Base-by-base conservation (phyloP, 2,329 filamentous ascomycete genomes). In the Talaromyces sp. region DNA sequence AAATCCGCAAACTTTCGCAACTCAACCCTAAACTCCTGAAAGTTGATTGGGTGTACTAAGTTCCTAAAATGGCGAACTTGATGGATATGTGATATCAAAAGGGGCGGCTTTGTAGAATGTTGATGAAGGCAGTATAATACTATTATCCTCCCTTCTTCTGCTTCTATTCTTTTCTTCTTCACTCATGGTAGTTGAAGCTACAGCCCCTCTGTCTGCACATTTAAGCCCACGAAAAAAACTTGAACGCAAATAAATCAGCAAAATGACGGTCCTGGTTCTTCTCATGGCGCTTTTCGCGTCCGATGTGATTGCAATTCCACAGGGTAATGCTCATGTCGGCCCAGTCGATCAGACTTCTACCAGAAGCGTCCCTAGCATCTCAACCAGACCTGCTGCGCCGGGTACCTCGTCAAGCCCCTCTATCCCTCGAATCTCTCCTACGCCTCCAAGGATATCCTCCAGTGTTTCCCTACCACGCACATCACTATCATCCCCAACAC, bases 261-360 rank as follows among this genome's bases (percentile, higher is more conserved):
- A 47, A 33, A 64, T 64, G 62, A 64, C n/a, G 33, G n/a, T 52
- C 35, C n/a, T 41, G n/a, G 41, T 19, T 35, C 41, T 59, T 27
- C 61, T 63, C 0, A n/a, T 59, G 58, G 37, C 54, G 33, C 59
- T 65, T 39, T 22, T 62, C 3, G 63, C 63, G 45, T 65, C 63
- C n/a, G 50, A 48, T 33, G 63, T 61, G 27, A 39, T 58, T n/a
- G 63, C 63, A 19, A 24, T 65, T n/a, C 63, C 63, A 10, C 63
- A 65, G 27, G 10, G 22, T 16, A 61, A 48, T 24, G n/a, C 57
- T 22, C 41, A 24, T 5, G 27, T 11, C 7, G 22, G 37, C 10
- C 56, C 56, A 45, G 22, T 59, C 13, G 19, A 11, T 10, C 31
- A 24, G 16, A 27, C 39, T 16, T 59, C 54, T n/a, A 39, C 50